phyloP scores from a whole-genome alignment of 352 stramenopile species.

The Globisporangium nunn region DNA sequence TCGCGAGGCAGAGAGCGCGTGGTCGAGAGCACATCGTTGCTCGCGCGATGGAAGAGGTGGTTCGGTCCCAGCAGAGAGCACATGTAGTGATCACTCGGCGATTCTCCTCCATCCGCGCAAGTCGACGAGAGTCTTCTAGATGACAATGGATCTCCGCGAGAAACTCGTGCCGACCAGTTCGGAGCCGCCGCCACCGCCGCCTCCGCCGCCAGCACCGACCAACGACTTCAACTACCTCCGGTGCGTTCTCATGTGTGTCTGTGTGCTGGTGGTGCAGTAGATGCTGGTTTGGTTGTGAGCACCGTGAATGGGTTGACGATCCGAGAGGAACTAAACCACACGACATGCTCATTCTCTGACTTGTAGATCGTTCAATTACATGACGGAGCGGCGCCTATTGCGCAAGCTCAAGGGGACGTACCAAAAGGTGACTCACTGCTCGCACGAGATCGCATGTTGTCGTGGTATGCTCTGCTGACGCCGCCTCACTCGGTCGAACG shows the following conservation, averaged over 20 bases:
- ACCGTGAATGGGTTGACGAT: too few relatives aligned
- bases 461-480: background rate
- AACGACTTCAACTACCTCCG: constrained; percentile 14
- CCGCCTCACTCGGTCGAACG: background rate
- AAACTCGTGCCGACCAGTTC: constrained; percentile 10
- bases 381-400: constrained; percentile 14
- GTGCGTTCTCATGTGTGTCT: background rate
- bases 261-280: background rate
- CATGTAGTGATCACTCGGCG: too few relatives aligned
- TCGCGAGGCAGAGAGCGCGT: constrained; percentile 1
- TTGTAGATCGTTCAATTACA: constrained; percentile 15
- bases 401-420: constrained; percentile 18
- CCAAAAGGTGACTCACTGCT: constrained; percentile 4
- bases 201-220: background rate
- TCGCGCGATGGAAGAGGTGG: too few relatives aligned
- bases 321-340: background rate
- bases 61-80: too few relatives aligned
- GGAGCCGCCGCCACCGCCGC: background rate
- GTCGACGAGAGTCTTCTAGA: background rate
- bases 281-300: background rate
- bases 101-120: too few relatives aligned
- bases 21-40: background rate
- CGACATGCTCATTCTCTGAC: background rate
- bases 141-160: constrained; percentile 11
- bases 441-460: too few relatives aligned